Conservation (phyloP, 2,329 filamentous ascomycete species). For the Alternaria incomplexa region DNA sequence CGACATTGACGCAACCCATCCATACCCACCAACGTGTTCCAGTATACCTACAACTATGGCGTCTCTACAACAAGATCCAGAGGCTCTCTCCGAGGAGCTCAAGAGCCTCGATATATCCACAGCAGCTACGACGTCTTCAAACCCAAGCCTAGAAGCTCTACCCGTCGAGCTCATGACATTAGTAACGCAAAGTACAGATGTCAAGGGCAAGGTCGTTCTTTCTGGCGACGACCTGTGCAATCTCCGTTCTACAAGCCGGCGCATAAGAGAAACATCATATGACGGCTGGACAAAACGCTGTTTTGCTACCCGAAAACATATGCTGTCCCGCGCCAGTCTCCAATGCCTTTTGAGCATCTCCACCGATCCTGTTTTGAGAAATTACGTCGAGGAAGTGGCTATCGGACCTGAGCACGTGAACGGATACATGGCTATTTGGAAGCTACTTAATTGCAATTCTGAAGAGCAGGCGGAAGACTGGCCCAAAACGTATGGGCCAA, state of each 20-base stretch:
- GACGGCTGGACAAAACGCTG: not conserved
- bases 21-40: rapidly evolving
- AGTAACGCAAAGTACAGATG: not conserved
- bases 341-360: not conserved
- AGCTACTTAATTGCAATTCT: not conserved
- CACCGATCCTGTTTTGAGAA: not conserved
- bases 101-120: not conserved
- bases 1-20: not conserved
- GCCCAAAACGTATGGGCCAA: not conserved
- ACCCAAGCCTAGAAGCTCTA: not conserved
- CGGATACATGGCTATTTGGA: not conserved
- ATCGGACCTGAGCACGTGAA: not conserved
- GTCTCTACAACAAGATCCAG: not conserved
- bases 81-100: not conserved
- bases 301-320: not conserved
- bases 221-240: not conserved
- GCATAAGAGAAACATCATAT: not conserved
- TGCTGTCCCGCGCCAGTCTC: not conserved
- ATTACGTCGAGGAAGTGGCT: not conserved
- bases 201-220: not conserved
- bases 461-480: not conserved
- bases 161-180: not conserved
- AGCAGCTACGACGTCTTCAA: not conserved
- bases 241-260: not conserved
- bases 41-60: not conserved